Base-by-base conservation (phyloP, 1,139 yeast species). In the Citeromyces hawaiiensis region DNA sequence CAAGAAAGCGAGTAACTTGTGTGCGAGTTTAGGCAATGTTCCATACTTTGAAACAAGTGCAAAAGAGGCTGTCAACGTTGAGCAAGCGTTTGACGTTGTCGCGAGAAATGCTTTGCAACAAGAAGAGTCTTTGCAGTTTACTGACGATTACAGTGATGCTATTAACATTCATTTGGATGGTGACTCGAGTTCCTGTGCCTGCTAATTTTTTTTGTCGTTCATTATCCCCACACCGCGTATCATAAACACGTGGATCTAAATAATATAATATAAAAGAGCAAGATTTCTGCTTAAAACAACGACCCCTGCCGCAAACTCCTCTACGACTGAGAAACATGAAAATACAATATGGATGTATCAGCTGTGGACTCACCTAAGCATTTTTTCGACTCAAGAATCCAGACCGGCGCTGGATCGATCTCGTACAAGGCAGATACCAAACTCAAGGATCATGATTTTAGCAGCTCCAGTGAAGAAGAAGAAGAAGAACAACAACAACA, bases 1-100 rank as follows among this genome's bases (percentile, higher is more conserved):
- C 39, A 87, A 88, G 61, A 82, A 86, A 54, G 94, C 95, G 37
- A 82, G 81, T 54, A 81, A 83, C 43, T 76, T 86, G 59, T 87
- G 96, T 50, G 80, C 78, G 45, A 82, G 82, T 48, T 68, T 86
- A 53, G 97, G 97, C 6, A 82, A 85, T 58, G 72, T 88, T 49
- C 97, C 98, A 2, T 80, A 87, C 46, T 91, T 91, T 57, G 94
- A 87, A 59, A 88, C 96, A 17, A 78, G 88, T 64, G 96, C 96
- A 15, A 87, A 87, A 62, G 95, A 86, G 56, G 87, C 93, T 9
- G 83, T 87, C 39, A 91, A 91, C 47, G 96, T 91, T 34, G 96
- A 88, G 53, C 77, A 82, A 53, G 98, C 97, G 1, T 91, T 91
- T 56, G 97, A 91, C 56, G 95, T 87, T 36, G 85, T 91, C 52